Percentiles rank a stretch among this genome's conserved stretches.
Conservation (phyloP, 2,329 filamentous ascomycete genomes). For the Cryphonectria carpinicola region DNA sequence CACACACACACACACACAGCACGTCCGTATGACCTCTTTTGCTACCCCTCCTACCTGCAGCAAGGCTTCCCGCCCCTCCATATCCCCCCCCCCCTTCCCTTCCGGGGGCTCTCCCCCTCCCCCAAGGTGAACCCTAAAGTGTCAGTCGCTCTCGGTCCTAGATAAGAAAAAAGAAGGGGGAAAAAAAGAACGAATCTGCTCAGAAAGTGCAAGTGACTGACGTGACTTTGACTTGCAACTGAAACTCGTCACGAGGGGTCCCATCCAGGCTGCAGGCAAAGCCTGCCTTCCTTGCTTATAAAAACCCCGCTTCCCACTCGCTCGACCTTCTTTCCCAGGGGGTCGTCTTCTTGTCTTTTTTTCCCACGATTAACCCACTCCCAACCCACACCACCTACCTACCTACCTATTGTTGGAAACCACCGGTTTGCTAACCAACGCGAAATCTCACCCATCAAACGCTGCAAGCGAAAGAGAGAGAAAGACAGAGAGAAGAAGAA, state of each 20-base stretch:
- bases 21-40: conserved; percentile 19
- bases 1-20: not conserved
- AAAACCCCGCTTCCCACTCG: conserved; percentile 12
- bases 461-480: not conserved
- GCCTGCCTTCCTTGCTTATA: not conserved
- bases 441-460: not conserved
- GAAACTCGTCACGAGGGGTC: not conserved
- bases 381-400: not conserved
- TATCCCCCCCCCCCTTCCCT: not conserved
- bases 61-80: not conserved
- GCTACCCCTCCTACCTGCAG: conserved; percentile 16
- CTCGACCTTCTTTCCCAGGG: not conserved
- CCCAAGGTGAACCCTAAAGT: not conserved
- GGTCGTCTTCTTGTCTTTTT: too few species aligned
- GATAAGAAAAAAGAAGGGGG: not conserved
- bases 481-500: not conserved
- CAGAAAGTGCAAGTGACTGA: not conserved
- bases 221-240: not conserved
- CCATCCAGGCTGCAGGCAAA: not conserved
- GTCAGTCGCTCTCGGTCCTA: not conserved
- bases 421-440: not conserved
- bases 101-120: too few species aligned
- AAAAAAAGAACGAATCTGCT: not conserved
- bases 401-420: not conserved
- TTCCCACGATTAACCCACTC: not conserved